These are phyloP conservation scores for Musa itinerans DNA, from an alignment of 176 grass and related monocot species.

Conservation along the genomic window DNA sequence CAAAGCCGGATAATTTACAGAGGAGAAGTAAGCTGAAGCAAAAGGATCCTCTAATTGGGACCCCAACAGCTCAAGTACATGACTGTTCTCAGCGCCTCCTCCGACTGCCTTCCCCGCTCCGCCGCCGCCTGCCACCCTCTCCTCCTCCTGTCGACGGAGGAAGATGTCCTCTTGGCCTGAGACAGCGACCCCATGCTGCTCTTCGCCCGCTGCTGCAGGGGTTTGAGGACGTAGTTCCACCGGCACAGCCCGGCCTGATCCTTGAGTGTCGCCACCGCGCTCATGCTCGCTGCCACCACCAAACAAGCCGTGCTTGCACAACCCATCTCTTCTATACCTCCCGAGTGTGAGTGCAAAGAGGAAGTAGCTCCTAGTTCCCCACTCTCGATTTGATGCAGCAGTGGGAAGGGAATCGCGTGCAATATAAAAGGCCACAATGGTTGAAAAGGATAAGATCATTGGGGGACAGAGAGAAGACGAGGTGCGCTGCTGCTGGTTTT, in stretches of 20 bases:
- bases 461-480: neutral
- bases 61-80: constrained; percentile 22
- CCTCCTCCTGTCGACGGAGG: neutral
- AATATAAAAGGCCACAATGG: no score
- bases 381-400: no score
- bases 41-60: constrained; percentile 8
- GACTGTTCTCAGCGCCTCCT: constrained; percentile 11
- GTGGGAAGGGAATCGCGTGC: no score
- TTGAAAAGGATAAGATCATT: no score
- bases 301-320: constrained; percentile 15
- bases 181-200: constrained; percentile 1
- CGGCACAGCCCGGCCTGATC: constrained; percentile 39
- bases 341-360: neutral
- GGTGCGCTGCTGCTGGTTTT: neutral
- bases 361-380: neutral
- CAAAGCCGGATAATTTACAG: constrained; percentile 12
- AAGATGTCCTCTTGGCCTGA: neutral
- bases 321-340: neutral
- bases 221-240: constrained; percentile 43
- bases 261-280: constrained; percentile 42
- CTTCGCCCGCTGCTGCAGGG: constrained; percentile 20
- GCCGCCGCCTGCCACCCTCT: neutral
- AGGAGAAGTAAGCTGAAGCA: neutral
- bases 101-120: neutral
- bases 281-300: constrained; percentile 35